phyloP scores from a whole-genome alignment of 1,139 yeast genomes.

The Geotrichum cucujoidarum region DNA sequence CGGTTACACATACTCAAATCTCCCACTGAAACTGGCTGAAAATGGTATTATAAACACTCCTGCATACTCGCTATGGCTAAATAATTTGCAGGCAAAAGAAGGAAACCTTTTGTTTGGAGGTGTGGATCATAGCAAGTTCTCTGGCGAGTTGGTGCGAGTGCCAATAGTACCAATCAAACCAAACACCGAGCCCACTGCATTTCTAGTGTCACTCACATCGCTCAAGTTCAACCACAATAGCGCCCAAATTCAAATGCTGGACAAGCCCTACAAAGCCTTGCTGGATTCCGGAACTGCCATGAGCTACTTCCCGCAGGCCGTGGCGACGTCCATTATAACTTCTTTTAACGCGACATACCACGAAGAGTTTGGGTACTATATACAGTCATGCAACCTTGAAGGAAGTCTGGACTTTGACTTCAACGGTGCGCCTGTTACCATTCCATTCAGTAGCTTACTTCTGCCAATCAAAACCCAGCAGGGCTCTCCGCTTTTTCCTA shows the following conservation, averaged over 20 bases:
- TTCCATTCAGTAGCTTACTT: constrained; percentile 41
- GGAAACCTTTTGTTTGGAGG: constrained; percentile 58
- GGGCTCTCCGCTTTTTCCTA: constrained; percentile 22
- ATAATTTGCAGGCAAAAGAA: constrained; percentile 38
- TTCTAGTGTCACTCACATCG: constrained; percentile 17
- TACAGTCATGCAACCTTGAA: constrained; percentile 21
- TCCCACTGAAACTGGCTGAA: constrained; percentile 45
- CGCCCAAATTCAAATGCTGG: constrained; percentile 6
- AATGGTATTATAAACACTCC: constrained; percentile 46
- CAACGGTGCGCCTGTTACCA: constrained; percentile 46
- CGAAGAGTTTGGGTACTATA: constrained; percentile 27
- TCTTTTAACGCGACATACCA: constrained; percentile 19
- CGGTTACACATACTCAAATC: constrained; percentile 37
- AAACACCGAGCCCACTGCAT: constrained; percentile 19
- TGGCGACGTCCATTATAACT: constrained; percentile 21
- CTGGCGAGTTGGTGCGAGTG: constrained; percentile 41
- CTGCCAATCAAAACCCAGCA: constrained; percentile 16
- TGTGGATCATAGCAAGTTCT: constrained; percentile 49
- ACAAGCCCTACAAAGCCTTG: constrained; percentile 24
- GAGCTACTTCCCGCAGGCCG: constrained; percentile 27
- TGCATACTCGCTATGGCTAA: constrained; percentile 53
- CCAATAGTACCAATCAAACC: constrained; percentile 23
- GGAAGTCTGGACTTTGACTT: constrained; percentile 42
- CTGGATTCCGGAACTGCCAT: constrained; percentile 35
- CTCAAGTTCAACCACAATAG: constrained; percentile 13